Base-by-base conservation (phyloP, 2,329 filamentous ascomycete genomes). In the Sporothrix mexicana region DNA sequence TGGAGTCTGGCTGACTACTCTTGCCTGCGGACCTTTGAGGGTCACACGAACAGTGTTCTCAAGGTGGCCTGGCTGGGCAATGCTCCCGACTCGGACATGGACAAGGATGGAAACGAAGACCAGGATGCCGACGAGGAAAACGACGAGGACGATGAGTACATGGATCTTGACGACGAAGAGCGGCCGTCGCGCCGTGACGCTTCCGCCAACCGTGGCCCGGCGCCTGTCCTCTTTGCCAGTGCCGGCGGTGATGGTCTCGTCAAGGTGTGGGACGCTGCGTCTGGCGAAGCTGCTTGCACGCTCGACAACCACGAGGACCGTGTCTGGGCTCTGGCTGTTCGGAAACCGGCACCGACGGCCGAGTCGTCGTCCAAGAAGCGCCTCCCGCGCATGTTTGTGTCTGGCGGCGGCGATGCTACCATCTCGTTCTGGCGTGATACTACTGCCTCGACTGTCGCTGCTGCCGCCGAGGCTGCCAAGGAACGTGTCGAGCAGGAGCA, bases 361-460 rank as follows among this genome's bases (percentile, higher is more conserved):
- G 25, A 49, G 10, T 17, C 61, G 2, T 53, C 64, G 47, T 45
- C 20, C 9, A 53, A 20, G n/a, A 47, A 61, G 20, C 30, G 25
- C 17, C 59, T n/a, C 30, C 51, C 61, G 49, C 73, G 95, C 78
- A 90, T 90, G 68, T 88, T 99, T 70, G 91, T 97, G 49, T 98
- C 96, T 7, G 96, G 95, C 49, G 95, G 93, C 73, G 95, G 93
- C 70, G 96, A 99, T 81, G 95, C 94, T 47, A 95, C 94, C 0
- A 89, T 99, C 51, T 97, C 94, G 0, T 97, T 98, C 83, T 99
- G 96, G 96, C 91, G 90, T 78, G 96, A 99, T 79, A 98, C 94
- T 1, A 97, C 94, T 0, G 88, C 90, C 3, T 87, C 92, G 73
- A 97, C 95, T 0, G 91, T 93, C 74, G 89, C 90, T 17, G 91